phyloP scores from a whole-genome alignment of 2,329 filamentous ascomycete genomes.

The Hypomyces perniciosus region DNA sequence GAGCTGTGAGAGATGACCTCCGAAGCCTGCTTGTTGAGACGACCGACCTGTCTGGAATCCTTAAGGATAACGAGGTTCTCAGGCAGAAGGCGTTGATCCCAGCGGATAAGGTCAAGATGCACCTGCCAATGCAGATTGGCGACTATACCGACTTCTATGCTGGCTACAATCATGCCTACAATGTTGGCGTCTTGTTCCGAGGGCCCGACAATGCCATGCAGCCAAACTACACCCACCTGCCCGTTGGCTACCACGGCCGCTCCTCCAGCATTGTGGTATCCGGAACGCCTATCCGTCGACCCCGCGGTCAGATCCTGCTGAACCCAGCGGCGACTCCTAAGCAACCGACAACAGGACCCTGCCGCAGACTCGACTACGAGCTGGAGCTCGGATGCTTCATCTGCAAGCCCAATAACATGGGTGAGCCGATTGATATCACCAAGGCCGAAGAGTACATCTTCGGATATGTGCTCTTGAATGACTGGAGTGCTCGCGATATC shows the following conservation, averaged over 20 bases:
- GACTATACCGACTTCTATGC: constrained; percentile 86
- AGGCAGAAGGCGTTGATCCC: constrained; percentile 24
- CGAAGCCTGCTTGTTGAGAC: constrained; percentile 54
- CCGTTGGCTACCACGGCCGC: constrained; percentile 75
- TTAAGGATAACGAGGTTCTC: constrained; percentile 32
- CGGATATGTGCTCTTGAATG: constrained; percentile 60
- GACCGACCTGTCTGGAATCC: constrained; percentile 31
- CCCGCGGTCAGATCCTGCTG: constrained; percentile 64
- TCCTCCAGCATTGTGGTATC: constrained; percentile 70
- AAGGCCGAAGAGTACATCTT: constrained; percentile 68
- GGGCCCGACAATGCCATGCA: constrained; percentile 68
- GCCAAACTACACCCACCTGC: constrained; percentile 74
- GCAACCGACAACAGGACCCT: constrained; percentile 54
- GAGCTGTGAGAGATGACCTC: constrained; percentile 64
- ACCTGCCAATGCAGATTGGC: constrained; percentile 69
- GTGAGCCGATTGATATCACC: constrained; percentile 58
- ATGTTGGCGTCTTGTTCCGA: constrained; percentile 64
- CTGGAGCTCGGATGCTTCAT: constrained; percentile 74
- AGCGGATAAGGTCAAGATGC: constrained; percentile 50
- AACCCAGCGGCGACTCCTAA: constrained; percentile 43
- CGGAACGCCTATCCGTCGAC: constrained; percentile 65
- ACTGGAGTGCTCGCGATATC: constrained; percentile 59
- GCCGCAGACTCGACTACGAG: constrained; percentile 64
- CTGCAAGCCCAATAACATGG: constrained; percentile 58
- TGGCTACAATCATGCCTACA: constrained; percentile 69